Conservation (phyloP, 148 eudicot species). For the Mesembryanthemum crystallinum region DNA sequence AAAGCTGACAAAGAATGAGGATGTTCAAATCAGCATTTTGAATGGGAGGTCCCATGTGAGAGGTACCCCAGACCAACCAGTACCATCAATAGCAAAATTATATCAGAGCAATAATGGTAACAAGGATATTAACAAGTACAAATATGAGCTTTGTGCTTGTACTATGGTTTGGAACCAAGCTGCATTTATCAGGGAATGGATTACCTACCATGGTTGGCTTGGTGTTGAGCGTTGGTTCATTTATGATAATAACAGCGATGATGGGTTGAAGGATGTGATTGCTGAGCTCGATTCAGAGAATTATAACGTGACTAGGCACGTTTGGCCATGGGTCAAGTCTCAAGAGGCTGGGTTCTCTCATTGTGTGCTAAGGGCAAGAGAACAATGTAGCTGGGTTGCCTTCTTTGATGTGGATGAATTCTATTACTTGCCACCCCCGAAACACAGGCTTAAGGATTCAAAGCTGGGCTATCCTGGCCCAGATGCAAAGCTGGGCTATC, state of each 20-base stretch:
- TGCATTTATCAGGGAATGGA: slow-evolving; percentile 74
- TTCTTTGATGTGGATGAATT: slow-evolving; percentile 96
- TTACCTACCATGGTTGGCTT: slow-evolving; percentile 79
- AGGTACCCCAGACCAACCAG: slow-evolving; percentile 28
- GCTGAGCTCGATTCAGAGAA: slow-evolving; percentile 50
- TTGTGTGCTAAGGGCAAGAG: slow-evolving; percentile 69
- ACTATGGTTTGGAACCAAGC: slow-evolving; percentile 99
- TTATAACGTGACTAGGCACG: slow-evolving; percentile 67
- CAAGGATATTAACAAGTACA: slow-evolving; percentile 12
- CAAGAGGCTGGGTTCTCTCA: slow-evolving; percentile 98
- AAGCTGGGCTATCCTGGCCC: slow-evolving; percentile 32
- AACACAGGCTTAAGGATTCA: slow-evolving; percentile 13
- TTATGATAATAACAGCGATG: slow-evolving; percentile 92
- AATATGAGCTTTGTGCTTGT: slow-evolving; percentile 79
- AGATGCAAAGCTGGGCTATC: slow-evolving; percentile 21
- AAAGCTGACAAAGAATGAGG: slow-evolving; percentile 34
- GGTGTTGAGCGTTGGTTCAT: slow-evolving; percentile 89
- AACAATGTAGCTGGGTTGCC: slow-evolving; percentile 76
- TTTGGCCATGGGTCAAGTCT: slow-evolving; percentile 97
- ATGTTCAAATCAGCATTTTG: slow-evolving; percentile 49
- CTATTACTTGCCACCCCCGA: slow-evolving; percentile 62
- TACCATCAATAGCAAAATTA: slow-evolving; percentile 81
- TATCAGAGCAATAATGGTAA: not conserved
- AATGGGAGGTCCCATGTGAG: slow-evolving; percentile 26
- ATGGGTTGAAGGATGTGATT: slow-evolving; percentile 46